Evolutionary conservation across 129 eudicot genomes (phyloP).

Genomic region (Pseudognaphalium luteoalbum): DNA sequence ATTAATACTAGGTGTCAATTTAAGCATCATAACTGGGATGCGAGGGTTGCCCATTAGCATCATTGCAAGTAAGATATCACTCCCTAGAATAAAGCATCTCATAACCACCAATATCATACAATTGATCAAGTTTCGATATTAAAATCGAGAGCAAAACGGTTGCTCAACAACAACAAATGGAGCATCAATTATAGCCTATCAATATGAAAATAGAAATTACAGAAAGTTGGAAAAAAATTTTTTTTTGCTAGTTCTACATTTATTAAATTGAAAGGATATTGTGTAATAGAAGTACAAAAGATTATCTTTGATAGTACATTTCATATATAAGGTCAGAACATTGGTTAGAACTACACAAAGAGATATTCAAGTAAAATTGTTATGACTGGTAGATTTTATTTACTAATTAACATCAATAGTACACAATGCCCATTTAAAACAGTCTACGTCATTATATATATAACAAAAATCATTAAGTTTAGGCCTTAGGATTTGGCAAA

Average conservation of each 20-base stretch:
- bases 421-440: conserved; percentile 1
- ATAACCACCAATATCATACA: background rate
- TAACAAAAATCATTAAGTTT: background rate
- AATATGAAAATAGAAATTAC: background rate
- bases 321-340: conserved; percentile 5
- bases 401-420: background rate
- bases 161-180: background rate
- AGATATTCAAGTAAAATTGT: conserved; percentile 5
- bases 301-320: background rate
- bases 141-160: background rate
- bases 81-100: conserved; percentile 6
- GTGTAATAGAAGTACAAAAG: background rate
- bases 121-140: background rate
- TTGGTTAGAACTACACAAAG: background rate
- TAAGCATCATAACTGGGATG: background rate
- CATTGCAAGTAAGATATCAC: conserved; percentile 2
- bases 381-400: background rate
- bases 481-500: background rate
- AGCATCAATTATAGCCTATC: background rate
- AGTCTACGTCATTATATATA: background rate
- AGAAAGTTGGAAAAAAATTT: background rate
- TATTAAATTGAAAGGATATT: background rate
- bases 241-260: background rate
- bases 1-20: background rate
- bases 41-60: background rate